Evolutionary conservation across 1,139 yeast species (phyloP), one percentile per base, ranked within the genome.

Genomic region (Petasospora rhodanensis): DNA sequence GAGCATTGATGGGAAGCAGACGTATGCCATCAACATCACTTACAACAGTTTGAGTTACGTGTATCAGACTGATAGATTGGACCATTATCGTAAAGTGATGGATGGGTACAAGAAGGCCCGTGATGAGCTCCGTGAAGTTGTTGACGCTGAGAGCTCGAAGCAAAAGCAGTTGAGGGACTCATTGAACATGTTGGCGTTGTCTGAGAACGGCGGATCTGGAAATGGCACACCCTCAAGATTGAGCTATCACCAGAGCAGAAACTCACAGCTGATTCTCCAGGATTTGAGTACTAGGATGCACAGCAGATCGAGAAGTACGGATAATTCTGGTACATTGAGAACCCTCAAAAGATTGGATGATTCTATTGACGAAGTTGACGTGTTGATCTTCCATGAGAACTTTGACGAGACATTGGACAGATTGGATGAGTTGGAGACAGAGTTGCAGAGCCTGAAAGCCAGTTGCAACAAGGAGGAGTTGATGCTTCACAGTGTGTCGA

Each of bases 61-160:
- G 3, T 82, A 75, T 52, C 55, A 51, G 29, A 51, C 55, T 0
- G 54, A 48, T 17, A 34, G 52, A 14, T 19, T 32, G 16, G 55
- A 51, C 29, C 54, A 49, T 24, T 47, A 41, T 24, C 40, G 45
- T n/a, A 72, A 72, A 42, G 67, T 84, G 7, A 60, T 74, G 25
- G 70, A 70, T 17, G 77, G 80, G 1, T 76, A 74, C 42, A 70
- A 76, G 42, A 72, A 76, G 47, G 91, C 89, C 0, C 73, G 75
- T 44, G 72, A 73, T 43, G 89, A 80, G 43, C 52, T 79, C 21
- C 56, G 71, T 32, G 68, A 62, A 30, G 58, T 64, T 4, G 48
- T 58, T 24, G 66, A 65, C 31, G 57, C 58, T 14, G 73, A 69
- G 38, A 61, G 59, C 30, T 52, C 58, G 28, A 64, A 63, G 28